phyloP scores from a whole-genome alignment of 169 alveolate species.

The Plasmodium reichenowi region DNA sequence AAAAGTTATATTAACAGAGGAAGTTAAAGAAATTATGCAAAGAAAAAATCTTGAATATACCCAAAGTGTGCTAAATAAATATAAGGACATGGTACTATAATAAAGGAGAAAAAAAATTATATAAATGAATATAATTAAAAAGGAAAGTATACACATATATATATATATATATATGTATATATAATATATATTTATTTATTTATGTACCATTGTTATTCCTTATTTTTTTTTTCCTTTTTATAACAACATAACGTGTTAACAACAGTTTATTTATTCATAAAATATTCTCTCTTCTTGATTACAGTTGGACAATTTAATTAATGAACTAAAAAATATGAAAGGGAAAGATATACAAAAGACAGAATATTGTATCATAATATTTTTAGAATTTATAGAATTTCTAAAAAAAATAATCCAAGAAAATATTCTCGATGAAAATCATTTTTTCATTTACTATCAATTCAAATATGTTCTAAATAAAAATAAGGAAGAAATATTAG shows the following conservation, averaged over 20 bases:
- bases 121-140: neutral
- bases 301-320: constrained; percentile 34
- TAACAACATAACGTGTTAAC: too few relatives aligned
- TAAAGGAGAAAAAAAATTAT: neutral
- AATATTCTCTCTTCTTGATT: neutral
- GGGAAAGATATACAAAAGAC: constrained; percentile 23
- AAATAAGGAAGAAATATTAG: constrained; percentile 47
- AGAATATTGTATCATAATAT: constrained; percentile 65
- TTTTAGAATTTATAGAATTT: constrained; percentile 41
- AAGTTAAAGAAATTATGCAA: constrained; percentile 31
- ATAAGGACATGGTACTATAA: constrained; percentile 26
- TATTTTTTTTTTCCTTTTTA: neutral
- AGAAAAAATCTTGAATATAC: constrained; percentile 30
- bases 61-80: constrained; percentile 15
- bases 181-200: neutral
- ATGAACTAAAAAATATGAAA: constrained; percentile 50
- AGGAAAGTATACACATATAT: too few relatives aligned
- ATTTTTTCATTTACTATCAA: constrained; percentile 48
- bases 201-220: neutral
- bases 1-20: constrained; percentile 52
- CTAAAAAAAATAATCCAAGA: constrained; percentile 57
- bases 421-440: constrained; percentile 67
- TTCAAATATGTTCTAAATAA: constrained; percentile 45
- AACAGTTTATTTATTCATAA: neutral
- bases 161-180: neutral